Base-by-base conservation (phyloP, 331 rosid species). In the Pyracantha coccinea region DNA sequence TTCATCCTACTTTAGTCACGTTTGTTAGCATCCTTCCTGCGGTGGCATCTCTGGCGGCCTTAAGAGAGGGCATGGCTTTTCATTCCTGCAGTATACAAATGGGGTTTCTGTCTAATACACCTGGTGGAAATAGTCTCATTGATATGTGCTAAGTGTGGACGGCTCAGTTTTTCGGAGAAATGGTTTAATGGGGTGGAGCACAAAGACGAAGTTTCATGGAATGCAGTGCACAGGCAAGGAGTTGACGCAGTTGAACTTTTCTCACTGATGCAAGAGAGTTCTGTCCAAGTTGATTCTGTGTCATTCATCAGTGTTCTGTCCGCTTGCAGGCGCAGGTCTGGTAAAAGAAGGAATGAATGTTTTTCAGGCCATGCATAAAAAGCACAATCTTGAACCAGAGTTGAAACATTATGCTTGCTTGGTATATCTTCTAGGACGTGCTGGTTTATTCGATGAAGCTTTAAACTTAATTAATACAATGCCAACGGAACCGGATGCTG, bases 391-490 rank as follows among this genome's bases (percentile, higher is more conserved):
- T 72, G 85, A 86, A 76, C 90, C 91, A 27, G 81, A 74, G 58
- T 76, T 87, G 88, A 86, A 84, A 78, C 97, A 89, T 75, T 89
- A 85, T 47, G 97, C 94, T 17, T 91, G 94, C 84, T 76, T 91
- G 92, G 83, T 87, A 29, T 90, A 87, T 83, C 97, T 91, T 76
- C 75, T 89, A 15, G 82, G 91, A 61, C 69, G 87, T 71, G 88
- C 89, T 59, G 89, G 87, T 60, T 83, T 91, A 67, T 91, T 87
- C 29, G 92, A 87, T 31, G 94, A 91, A 81, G 79, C 80, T 60
- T 24, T 55, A 66, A 66, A 68, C 69, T 79, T 89, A 61, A 85
- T 91, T 10, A 68, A 68, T 24, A 53, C 62, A 59, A 91, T 85
- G 83, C 89, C 94, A 28, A 74, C 70, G 81, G 83, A 84, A 64